These are phyloP conservation scores for Stygiomarasmius scandens DNA, from an alignment of 1,284 basidiomycete species.

Conservation along the genomic window DNA sequence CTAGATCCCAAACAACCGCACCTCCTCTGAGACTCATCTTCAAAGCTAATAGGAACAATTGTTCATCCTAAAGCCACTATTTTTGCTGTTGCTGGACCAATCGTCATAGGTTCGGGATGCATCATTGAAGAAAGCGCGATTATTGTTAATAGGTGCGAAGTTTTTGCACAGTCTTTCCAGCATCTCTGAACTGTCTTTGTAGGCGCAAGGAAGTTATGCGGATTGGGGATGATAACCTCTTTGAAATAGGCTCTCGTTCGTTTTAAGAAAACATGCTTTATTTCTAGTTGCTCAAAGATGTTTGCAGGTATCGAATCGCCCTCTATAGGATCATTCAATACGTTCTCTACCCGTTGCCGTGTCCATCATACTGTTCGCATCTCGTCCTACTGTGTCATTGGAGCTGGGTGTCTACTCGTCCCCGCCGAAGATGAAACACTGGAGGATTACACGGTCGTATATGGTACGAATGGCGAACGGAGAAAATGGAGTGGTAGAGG, in stretches of 20 bases:
- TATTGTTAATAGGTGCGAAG: slow-evolving; percentile 76
- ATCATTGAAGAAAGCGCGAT: slow-evolving; percentile 91
- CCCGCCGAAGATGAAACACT: slow-evolving; percentile 77
- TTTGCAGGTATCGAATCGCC: slow-evolving; percentile 80
- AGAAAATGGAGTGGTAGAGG: slow-evolving; percentile 87
- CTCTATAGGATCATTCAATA: slow-evolving; percentile 82
- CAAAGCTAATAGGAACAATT: slow-evolving; percentile 61
- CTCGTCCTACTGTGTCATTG: slow-evolving; percentile 80
- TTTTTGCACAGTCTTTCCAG: slow-evolving; percentile 1
- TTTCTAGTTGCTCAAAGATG: slow-evolving; percentile 4
- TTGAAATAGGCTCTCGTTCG: slow-evolving; percentile 90
- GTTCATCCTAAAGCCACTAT: slow-evolving; percentile 95
- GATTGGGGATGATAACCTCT: slow-evolving; percentile 91
- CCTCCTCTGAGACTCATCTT: neutral
- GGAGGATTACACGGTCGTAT: slow-evolving; percentile 86
- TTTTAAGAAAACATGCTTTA: slow-evolving; percentile 21
- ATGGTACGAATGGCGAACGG: slow-evolving; percentile 73
- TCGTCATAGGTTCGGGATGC: slow-evolving; percentile 85
- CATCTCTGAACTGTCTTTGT: slow-evolving; percentile 9
- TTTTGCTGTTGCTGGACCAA: slow-evolving; percentile 84
- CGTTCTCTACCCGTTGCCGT: slow-evolving; percentile 78
- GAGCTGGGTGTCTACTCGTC: slow-evolving; percentile 75
- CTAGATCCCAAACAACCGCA: too few relatives aligned
- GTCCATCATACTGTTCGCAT: slow-evolving; percentile 81
- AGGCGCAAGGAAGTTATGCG: slow-evolving; percentile 84